Evolutionary conservation across 2,329 filamentous ascomycete species (phyloP).

Genomic region (Colletotrichum limetticola): DNA sequence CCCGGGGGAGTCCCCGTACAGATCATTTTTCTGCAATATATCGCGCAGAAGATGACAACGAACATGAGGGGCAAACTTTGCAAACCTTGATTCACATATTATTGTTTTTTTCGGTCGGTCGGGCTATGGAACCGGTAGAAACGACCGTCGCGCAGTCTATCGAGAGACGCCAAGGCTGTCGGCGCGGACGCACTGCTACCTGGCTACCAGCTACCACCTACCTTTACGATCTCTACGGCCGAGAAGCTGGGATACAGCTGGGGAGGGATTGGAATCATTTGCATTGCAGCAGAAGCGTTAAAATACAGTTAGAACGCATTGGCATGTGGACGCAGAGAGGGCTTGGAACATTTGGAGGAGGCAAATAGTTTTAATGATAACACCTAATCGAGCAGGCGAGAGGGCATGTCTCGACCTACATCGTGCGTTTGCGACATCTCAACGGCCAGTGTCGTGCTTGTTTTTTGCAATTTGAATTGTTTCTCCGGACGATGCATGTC

Average conservation of each 20-base stretch:
- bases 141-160: background rate
- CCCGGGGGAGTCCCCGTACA: background rate
- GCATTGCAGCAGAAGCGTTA: slow-evolving; percentile 15
- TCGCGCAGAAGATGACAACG: slow-evolving; percentile 18
- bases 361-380: slow-evolving; percentile 18
- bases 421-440: slow-evolving; percentile 24
- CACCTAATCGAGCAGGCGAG: slow-evolving; percentile 21
- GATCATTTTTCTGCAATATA: slow-evolving; percentile 1
- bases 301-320: background rate
- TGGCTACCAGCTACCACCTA: background rate
- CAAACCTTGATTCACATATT: background rate
- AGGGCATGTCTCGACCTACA: slow-evolving; percentile 21
- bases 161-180: slow-evolving; percentile 8
- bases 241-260: slow-evolving; percentile 6
- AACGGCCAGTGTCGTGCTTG: slow-evolving; percentile 21
- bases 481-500: slow-evolving; percentile 1
- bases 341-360: background rate
- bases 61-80: slow-evolving; percentile 8
- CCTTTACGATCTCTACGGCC: slow-evolving; percentile 16
- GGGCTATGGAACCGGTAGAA: slow-evolving; percentile 4
- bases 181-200: slow-evolving; percentile 2
- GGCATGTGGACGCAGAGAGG: background rate
- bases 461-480: background rate
- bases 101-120: slow-evolving; percentile 13
- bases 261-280: background rate